Base-by-base conservation (phyloP, 225 moss, liverwort and hornwort genomes). In the Bryum argenteum region DNA sequence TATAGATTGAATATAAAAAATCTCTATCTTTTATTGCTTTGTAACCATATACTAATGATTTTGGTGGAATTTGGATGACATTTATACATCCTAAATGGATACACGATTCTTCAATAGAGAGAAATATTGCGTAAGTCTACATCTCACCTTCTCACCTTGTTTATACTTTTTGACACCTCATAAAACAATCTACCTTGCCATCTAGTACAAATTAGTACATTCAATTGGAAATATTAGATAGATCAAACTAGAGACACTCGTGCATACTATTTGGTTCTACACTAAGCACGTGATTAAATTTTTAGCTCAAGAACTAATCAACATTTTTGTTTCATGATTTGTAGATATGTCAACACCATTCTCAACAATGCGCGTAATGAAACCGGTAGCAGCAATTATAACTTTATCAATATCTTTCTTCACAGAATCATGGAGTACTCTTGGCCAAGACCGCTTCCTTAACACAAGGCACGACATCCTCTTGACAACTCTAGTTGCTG, bases 331-430 rank as follows among this genome's bases (percentile, higher is more conserved):
- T 73, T 77, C 28, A 13, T 70, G 4, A 63, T 71, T 82, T 76
- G 76, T 50, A 85, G 82, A 77, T 61, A 76, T 77, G 71, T 82
- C 85, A 67, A 82, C 85, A 41, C 85, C 82, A 53, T 85, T 85
- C 66, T 85, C 85, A 66, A 79, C 85, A 9, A 85, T 85, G 85
- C 79, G 82, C 39, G 76, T 79, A 67, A 82, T 82, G 82, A 85
- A 85, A 73, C 85, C 85, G 3, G 82, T 82, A 47, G 79, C 76
- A 73, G 82, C 85, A 47, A 54, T 82, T 61, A 70, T 74, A 20
- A 82, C 82, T 7, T 74, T 85, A 58, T 23, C 78, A 53, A 56
- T 79, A 52, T 85, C 85, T 10, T 85, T 70, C 73, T 76, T 79
- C 2, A 85, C 85, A 65, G 85, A 85, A 73, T 74, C 85, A 52